Base-by-base conservation (phyloP, 2,329 filamentous ascomycete genomes). In the Boeremia exigua region DNA sequence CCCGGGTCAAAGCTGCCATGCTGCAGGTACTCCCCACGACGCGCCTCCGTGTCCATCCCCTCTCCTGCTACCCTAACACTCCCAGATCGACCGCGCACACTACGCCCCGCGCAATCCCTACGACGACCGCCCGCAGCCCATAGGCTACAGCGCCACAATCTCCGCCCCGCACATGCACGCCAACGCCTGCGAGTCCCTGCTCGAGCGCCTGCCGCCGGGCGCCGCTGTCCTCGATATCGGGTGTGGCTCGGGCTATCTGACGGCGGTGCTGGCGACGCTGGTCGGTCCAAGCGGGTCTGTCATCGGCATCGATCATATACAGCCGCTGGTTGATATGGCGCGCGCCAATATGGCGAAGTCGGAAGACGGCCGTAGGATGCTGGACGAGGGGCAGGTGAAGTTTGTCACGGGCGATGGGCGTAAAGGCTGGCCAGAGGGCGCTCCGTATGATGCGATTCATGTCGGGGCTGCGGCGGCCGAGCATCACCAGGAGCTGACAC, bases 391-490 rank as follows among this genome's bases (percentile, higher is more conserved):
- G 0, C 83, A 81, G 67, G 84, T 93, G 37, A 80, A 81, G 54
- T 96, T 96, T 69, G 81, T 93, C 1, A 81, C 86, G 0, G 92
- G 87, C 0, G 93, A 97, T 77, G 80, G 80, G 11, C 65, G 80
- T 58, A 70, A 74, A 49, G 80, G 80, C 3, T 82, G 75, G 73
- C 54, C 46, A 27, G 77, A 80, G 11, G 81, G 78, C 58, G 65
- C 69, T 15, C 82, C 86, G 0, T 99, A 94, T 82, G 92, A 98
- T 81, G 93, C 90, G 2, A 98, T 99, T 56, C 95, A 98, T 72
- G 95, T 98, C 2, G 95, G 95, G 0, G 95, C 95, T 0, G 90
- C 92, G 7, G 94, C 94, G 0, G 83, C 79, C 23, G 84, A 86
- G 69, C 77, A 96, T 50, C 93, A 96, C 72, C 71, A 84, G 15